Conservation (phyloP, 73 alveolate species). For the Durusdinium trenchii region DNA sequence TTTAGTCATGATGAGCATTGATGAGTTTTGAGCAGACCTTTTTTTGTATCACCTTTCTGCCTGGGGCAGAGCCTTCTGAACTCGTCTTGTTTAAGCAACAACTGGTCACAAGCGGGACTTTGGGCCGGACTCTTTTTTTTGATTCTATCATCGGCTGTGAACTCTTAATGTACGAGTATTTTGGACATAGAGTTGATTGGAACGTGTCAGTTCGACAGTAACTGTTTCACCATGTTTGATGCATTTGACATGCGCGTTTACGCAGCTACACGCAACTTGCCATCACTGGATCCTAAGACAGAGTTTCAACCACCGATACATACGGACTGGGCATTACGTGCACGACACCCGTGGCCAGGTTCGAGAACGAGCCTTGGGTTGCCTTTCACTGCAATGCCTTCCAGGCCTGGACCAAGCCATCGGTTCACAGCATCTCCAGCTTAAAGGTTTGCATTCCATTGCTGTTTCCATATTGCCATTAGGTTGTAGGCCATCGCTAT, state of each 20-base stretch:
- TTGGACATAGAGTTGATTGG: too few species aligned
- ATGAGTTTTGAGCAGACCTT: background rate
- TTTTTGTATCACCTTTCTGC: background rate
- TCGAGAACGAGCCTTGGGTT: constrained; percentile 84
- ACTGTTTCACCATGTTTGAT: too few species aligned
- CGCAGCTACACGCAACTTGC: too few species aligned
- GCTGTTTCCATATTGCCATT: background rate
- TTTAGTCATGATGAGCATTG: background rate
- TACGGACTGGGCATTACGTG: background rate
- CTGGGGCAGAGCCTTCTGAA: background rate
- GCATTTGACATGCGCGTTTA: too few species aligned
- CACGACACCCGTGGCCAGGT: background rate
- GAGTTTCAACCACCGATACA: too few species aligned
- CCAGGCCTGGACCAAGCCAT: constrained; percentile 21
- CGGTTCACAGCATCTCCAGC: background rate
- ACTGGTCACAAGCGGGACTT: too few species aligned
- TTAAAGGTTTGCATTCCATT: background rate
- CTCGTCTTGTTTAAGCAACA: background rate
- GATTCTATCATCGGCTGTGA: too few species aligned
- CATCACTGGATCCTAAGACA: too few species aligned
- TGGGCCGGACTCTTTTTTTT: too few species aligned
- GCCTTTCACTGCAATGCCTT: constrained; percentile 78
- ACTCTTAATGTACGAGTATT: too few species aligned
- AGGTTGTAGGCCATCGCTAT: background rate
- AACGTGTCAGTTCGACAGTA: too few species aligned